Conservation (phyloP, 139 green algal species). For the Tetradesmus obliquus region DNA sequence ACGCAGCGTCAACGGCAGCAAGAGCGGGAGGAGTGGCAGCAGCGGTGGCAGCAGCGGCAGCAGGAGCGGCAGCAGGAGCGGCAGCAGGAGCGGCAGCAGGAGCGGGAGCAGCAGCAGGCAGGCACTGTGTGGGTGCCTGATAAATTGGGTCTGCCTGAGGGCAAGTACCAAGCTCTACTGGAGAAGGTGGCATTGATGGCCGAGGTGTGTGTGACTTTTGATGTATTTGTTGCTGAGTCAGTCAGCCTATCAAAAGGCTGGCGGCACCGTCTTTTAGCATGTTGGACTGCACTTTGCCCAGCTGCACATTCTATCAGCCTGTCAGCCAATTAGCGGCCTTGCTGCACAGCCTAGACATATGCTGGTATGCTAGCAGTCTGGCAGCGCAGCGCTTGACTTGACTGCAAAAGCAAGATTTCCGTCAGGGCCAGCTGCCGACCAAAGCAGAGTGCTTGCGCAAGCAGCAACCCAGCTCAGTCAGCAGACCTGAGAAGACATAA, state of each 20-base stretch:
- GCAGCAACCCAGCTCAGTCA: too few species aligned
- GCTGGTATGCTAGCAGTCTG: not conserved
- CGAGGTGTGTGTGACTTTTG: not conserved
- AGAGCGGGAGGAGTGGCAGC: not conserved
- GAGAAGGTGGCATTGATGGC: not conserved
- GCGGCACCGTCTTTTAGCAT: not conserved
- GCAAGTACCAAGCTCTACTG: not conserved
- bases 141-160: not conserved
- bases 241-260: not conserved
- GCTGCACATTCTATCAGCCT: too few species aligned
- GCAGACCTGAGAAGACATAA: too few species aligned
- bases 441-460: too few species aligned
- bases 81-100: not conserved
- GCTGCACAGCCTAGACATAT: not conserved
- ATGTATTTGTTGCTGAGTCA: not conserved
- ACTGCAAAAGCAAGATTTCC: too few species aligned
- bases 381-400: not conserved
- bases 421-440: too few species aligned
- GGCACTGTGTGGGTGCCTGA: not conserved
- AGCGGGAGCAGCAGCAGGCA: not conserved
- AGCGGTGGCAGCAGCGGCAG: not conserved
- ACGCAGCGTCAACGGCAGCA: too few species aligned
- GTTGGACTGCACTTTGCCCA: too few species aligned
- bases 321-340: not conserved
- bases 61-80: not conserved